Conservation (phyloP, 345 rosid species). For the Microcos paniculata region DNA sequence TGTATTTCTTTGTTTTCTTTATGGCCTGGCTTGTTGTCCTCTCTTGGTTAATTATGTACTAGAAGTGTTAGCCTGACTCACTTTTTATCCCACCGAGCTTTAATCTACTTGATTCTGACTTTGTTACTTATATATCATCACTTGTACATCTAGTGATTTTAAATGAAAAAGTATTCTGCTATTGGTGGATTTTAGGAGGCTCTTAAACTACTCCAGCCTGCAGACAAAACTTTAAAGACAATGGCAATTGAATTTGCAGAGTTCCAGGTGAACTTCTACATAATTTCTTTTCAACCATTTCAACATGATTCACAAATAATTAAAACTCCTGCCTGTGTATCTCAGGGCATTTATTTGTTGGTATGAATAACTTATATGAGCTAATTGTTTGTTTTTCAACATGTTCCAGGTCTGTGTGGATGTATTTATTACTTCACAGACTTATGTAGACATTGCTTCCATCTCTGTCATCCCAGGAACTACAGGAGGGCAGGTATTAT, state of each 20-base stretch:
- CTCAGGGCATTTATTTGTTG: neutral
- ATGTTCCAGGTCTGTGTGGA: constrained; percentile 88
- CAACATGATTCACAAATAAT: neutral
- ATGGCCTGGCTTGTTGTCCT: neutral
- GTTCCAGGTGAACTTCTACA: constrained; percentile 61
- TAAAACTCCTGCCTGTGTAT: neutral
- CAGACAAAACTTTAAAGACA: constrained; percentile 80
- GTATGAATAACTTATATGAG: constrained; percentile 9
- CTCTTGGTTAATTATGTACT: neutral
- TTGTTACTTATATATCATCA: neutral
- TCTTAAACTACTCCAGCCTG: constrained; percentile 86
- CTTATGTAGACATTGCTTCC: constrained; percentile 86
- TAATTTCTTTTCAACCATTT: constrained; percentile 1
- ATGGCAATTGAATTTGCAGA: constrained; percentile 99
- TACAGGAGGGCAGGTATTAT: constrained; percentile 90
- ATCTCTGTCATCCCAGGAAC: constrained; percentile 82
- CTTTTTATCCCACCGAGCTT: neutral
- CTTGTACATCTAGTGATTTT: neutral
- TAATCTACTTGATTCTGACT: neutral
- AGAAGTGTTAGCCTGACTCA: neutral
- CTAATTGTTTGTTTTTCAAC: constrained; percentile 16
- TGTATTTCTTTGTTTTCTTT: neutral
- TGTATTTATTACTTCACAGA: constrained; percentile 80
- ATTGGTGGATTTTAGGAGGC: constrained; percentile 60
- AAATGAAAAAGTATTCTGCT: neutral